Conservation (phyloP, 106 monocot genomes). For the Ottelia alismoides region DNA sequence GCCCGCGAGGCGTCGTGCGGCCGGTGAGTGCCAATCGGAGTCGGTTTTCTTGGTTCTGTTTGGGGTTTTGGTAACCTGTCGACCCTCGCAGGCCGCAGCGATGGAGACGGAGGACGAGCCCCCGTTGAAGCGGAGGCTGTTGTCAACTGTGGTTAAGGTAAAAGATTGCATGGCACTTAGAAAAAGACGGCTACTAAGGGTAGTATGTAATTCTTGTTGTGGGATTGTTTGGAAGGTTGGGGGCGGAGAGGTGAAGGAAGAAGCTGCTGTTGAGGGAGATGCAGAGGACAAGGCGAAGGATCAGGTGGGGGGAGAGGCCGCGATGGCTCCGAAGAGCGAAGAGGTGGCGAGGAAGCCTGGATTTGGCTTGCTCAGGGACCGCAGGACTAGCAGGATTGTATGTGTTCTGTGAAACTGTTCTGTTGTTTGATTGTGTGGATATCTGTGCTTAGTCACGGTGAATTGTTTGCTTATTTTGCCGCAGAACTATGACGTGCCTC, state of each 20-base stretch:
- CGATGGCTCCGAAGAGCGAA: neutral
- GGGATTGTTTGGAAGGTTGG: constrained; percentile 49
- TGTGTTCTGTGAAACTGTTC: no score
- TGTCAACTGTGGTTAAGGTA: constrained; percentile 81
- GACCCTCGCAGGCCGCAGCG: constrained; percentile 19
- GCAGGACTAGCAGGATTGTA: constrained; percentile 40
- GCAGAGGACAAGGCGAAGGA: constrained; percentile 12
- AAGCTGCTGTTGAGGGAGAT: constrained; percentile 3
- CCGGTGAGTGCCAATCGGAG: constrained; percentile 31
- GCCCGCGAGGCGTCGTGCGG: constrained; percentile 45
- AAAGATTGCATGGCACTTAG: neutral
- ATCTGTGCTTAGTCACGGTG: no score
- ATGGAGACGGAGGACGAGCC: constrained; percentile 55
- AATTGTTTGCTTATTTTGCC: neutral
- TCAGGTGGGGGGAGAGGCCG: constrained; percentile 14
- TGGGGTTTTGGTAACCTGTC: neutral
- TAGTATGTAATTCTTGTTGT: no score
- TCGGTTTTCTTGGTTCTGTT: constrained; percentile 4
- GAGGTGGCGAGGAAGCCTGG: constrained; percentile 1
- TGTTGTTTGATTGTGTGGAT: no score
- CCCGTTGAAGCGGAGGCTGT: constrained; percentile 56
- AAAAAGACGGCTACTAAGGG: no score
- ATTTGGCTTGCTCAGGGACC: constrained; percentile 10
- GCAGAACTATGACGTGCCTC: constrained; percentile 62
- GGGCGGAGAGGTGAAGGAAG: constrained; percentile 33